These are phyloP conservation scores for Laguncularia racemosa DNA, from an alignment of 345 rosid genomes.

Conservation along the genomic window DNA sequence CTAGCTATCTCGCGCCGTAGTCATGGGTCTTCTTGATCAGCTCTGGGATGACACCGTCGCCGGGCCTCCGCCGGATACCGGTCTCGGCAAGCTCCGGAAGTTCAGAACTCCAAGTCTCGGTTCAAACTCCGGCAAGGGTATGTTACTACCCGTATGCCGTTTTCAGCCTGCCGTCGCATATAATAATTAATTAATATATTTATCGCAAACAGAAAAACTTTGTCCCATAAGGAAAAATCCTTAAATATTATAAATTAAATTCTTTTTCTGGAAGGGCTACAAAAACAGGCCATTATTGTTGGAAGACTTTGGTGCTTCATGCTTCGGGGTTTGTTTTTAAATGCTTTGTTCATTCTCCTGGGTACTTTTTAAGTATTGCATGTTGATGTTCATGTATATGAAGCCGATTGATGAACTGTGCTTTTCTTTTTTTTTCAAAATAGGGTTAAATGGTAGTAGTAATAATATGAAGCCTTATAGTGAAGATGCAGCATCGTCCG, in stretches of 20 bases:
- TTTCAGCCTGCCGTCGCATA: neutral
- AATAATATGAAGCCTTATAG: slow-evolving; percentile 41
- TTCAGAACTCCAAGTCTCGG: slow-evolving; percentile 50
- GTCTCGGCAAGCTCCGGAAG: slow-evolving; percentile 94
- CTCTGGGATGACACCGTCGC: slow-evolving; percentile 99
- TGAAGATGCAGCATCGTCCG: slow-evolving; percentile 22
- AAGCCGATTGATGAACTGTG: neutral
- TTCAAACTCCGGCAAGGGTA: slow-evolving; percentile 83
- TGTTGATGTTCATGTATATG: no score
- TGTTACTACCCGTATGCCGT: slow-evolving; percentile 19
- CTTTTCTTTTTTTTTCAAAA: slow-evolving; percentile 2
- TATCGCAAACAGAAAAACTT: no score
- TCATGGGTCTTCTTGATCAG: slow-evolving; percentile 85
- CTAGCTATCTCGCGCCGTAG: neutral
- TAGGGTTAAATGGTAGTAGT: slow-evolving; percentile 58
- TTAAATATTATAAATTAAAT: no score
- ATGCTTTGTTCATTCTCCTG: no score
- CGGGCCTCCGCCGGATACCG: slow-evolving; percentile 87
- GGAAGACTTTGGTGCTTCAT: no score
- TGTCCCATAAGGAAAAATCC: no score
- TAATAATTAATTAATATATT: no score
- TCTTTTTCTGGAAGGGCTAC: no score
- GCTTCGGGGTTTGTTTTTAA: no score
- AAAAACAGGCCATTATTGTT: no score
- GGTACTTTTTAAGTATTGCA: no score